These are phyloP conservation scores for Naganishia antarctica DNA, from an alignment of 768 basidiomycete genomes.

Conservation along the genomic window DNA sequence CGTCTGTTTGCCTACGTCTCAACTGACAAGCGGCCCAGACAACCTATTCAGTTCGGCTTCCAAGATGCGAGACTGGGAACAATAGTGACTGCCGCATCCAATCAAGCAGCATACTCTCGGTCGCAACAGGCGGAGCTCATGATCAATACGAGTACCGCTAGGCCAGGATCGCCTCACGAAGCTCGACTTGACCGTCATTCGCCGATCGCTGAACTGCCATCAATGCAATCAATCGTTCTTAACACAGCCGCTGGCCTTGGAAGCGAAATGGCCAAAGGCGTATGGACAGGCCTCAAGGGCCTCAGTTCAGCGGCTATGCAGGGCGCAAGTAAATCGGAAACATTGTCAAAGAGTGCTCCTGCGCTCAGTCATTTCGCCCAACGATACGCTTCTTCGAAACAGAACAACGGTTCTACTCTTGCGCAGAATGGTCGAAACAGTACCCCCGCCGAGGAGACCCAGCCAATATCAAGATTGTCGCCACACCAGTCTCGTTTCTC, in stretches of 20 bases:
- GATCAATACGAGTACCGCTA: background rate
- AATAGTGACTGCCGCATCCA: conserved; percentile 21
- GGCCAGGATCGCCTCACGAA: too few species aligned
- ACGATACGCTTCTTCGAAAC: background rate
- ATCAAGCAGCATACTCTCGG: conserved; percentile 3
- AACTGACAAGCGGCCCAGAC: conserved; percentile 1
- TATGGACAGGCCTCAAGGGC: conserved; percentile 27
- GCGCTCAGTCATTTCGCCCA: conserved; percentile 18
- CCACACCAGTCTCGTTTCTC: background rate
- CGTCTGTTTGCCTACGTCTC: conserved; percentile 21
- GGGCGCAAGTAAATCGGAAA: conserved; percentile 20
- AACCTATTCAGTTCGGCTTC: background rate
- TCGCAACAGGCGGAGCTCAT: background rate
- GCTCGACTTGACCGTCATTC: too few species aligned
- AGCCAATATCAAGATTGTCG: background rate
- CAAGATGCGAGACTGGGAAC: conserved; percentile 16
- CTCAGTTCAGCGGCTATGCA: conserved; percentile 22
- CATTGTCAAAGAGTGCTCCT: conserved; percentile 25
- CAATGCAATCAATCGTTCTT: conserved; percentile 23
- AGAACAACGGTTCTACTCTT: background rate
- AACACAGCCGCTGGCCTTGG: conserved; percentile 26
- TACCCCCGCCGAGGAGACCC: background rate
- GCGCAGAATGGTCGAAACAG: background rate
- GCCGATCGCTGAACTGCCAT: conserved; percentile 7
- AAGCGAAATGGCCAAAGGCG: conserved; percentile 27